Base-by-base conservation (phyloP, 768 basidiomycete genomes). In the Phylloporus rhodoxanthus region DNA sequence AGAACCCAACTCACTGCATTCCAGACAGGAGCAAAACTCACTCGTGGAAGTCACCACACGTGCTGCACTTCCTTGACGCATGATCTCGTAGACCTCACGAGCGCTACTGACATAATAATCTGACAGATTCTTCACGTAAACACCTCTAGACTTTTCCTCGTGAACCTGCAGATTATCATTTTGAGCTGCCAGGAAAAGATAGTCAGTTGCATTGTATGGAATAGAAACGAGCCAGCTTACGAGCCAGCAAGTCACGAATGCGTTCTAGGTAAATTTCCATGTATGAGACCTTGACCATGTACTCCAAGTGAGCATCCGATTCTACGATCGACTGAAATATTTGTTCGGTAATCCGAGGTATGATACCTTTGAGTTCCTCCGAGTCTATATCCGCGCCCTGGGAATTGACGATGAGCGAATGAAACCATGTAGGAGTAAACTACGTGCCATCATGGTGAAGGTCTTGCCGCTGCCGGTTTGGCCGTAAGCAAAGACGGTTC, bases 221-320 rank as follows among this genome's bases (percentile, higher is more conserved):
- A 36, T 26, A 50, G 44, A 19, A 41, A 28, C 17, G 30, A 37
- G 19, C 28, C n/a, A 20, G 30, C 95, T 64, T 69, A 98, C 95
- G 96, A 52, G 92, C 87, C 47, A 99, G 78, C 48, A 99, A 72
- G 77, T 99, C 96, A 45, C 94, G 80, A 57, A 99, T 91, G 54
- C 86, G 82, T 70, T 99, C 96, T 53, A 98, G 78, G 70, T 99
- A 99, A 52, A 99, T 98, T 73, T 99, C 96, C 95, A 99, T 97
- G 69, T 98, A 99, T 30, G 92, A 96, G 45, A 97, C 96, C 72
- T 99, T 99, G 67, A 99, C 96, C 56, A 97, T 83, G 68, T 99
- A 99, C 70, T 99, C 96, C 50, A 99, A 73, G 68, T 91, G 91
- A 30, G 89, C 80, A 58, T 97, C 95, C 48, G 93, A 95, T 62